Evolutionary conservation across 345 rosid species (phyloP).

Genomic region (Psidium friedrichsthalianum): DNA sequence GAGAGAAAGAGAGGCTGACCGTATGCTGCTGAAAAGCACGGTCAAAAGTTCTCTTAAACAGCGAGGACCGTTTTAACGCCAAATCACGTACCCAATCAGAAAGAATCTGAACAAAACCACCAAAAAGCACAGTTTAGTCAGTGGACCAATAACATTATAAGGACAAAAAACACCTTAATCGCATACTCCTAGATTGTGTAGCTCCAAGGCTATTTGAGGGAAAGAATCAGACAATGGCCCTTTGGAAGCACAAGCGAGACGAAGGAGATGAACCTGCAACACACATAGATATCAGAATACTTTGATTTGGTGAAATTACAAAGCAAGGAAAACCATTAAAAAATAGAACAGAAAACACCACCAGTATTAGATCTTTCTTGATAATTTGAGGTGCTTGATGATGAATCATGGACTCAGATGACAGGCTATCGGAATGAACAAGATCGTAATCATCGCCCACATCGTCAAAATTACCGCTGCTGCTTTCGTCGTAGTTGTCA

Average conservation of each 20-base stretch:
- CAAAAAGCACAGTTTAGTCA: constrained; percentile 10
- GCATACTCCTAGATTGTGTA: constrained; percentile 77
- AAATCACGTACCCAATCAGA: constrained; percentile 56
- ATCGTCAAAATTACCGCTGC: constrained; percentile 16
- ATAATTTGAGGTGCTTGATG: constrained; percentile 32
- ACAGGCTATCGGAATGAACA: constrained; percentile 18
- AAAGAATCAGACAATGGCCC: constrained; percentile 55
- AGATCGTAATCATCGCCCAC: constrained; percentile 27
- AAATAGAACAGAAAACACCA: constrained; percentile 1
- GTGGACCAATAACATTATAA: background rate
- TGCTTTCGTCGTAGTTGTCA: constrained; percentile 9
- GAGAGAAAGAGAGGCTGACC: constrained; percentile 28
- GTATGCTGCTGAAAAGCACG: constrained; percentile 55
- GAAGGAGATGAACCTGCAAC: constrained; percentile 73
- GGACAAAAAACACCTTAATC: background rate
- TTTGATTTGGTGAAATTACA: background rate
- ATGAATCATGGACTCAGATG: constrained; percentile 35
- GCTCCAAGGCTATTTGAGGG: constrained; percentile 62
- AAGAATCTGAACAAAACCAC: constrained; percentile 41
- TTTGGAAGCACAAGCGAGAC: constrained; percentile 67
- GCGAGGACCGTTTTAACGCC: constrained; percentile 59
- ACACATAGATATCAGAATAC: background rate
- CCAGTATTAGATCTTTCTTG: constrained; percentile 75
- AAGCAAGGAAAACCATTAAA: background rate
- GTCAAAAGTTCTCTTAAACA: constrained; percentile 57